A percentile compares a stretch with the other conserved stretches of the same genome.
Evolutionary conservation across 768 basidiomycete species (phyloP).

Genomic region (Mrakia frigida): DNA sequence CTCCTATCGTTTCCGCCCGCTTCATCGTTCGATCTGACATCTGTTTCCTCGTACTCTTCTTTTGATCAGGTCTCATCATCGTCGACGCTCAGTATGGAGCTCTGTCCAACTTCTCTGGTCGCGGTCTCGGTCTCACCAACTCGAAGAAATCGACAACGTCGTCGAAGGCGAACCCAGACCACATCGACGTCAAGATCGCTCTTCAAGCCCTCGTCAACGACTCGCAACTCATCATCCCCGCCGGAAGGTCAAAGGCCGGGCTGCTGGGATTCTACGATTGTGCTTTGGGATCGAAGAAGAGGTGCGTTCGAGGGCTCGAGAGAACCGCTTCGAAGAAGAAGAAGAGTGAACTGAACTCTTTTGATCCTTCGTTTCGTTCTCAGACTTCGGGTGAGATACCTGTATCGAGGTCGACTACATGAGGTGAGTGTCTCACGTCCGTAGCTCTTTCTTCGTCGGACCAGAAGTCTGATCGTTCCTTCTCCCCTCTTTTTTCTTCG

Average conservation of each 20-base stretch:
- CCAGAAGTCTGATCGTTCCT: background rate
- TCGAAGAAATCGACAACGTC: background rate
- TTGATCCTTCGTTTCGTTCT: background rate
- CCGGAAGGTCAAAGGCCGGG: slow-evolving; percentile 67
- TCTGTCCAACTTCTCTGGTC: slow-evolving; percentile 40
- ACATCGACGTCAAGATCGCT: slow-evolving; percentile 71
- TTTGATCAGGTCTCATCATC: slow-evolving; percentile 62
- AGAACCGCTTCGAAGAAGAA: background rate
- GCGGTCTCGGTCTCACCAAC: slow-evolving; percentile 33
- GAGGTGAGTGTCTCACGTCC: slow-evolving; percentile 34
- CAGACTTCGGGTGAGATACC: slow-evolving; percentile 62
- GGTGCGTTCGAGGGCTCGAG: background rate
- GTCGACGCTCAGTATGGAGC: slow-evolving; percentile 68
- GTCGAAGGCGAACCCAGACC: slow-evolving; percentile 1
- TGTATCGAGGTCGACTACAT: slow-evolving; percentile 67
- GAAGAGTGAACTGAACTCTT: background rate
- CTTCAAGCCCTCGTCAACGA: slow-evolving; percentile 74
- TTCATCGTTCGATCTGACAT: background rate
- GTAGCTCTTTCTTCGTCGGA: background rate
- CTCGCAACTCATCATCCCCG: slow-evolving; percentile 71
- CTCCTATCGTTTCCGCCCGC: background rate
- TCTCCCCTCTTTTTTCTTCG: background rate
- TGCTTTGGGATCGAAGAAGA: slow-evolving; percentile 65
- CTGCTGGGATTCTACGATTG: slow-evolving; percentile 88
- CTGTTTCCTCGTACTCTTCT: background rate